phyloP scores from a whole-genome alignment of 1,284 basidiomycete genomes.

The Cutaneotrichosporon sp. region DNA sequence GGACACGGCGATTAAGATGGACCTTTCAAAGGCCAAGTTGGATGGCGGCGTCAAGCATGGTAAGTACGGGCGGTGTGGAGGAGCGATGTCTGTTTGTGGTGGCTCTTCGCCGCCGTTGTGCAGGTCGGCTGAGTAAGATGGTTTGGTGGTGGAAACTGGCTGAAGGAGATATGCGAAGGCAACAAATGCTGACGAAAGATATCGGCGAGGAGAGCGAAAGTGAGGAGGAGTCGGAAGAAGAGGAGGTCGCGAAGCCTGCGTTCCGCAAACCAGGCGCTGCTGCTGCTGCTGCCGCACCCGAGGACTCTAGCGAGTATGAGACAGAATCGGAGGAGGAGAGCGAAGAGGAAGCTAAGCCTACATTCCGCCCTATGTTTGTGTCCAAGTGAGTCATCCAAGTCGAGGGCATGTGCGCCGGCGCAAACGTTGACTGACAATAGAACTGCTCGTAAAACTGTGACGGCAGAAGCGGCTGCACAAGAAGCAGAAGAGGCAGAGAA shows the following conservation, averaged over 20 bases:
- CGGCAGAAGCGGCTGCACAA: constrained; percentile 34
- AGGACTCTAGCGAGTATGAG: constrained; percentile 48
- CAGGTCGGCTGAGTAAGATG: too few species aligned
- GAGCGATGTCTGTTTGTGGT: too few species aligned
- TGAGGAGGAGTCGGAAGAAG: constrained; percentile 32
- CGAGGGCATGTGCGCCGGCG: too few species aligned
- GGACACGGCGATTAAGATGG: constrained; percentile 29
- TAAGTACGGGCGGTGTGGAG: constrained; percentile 9
- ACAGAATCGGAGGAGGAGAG: constrained; percentile 45
- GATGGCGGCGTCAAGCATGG: constrained; percentile 32
- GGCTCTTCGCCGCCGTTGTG: too few species aligned
- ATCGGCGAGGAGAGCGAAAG: constrained; percentile 20
- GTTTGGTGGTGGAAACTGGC: too few species aligned
- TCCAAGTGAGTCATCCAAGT: constrained; percentile 31
- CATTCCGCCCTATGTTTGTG: constrained; percentile 46
- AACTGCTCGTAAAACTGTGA: constrained; percentile 34
- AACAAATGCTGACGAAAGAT: constrained; percentile 5
- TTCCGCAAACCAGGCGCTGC: constrained; percentile 15
- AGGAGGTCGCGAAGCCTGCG: constrained; percentile 25
- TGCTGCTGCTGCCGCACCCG: constrained; percentile 8
- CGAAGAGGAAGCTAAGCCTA: constrained; percentile 44
- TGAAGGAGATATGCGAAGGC: background rate
- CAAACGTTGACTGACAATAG: constrained; percentile 26
- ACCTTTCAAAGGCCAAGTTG: constrained; percentile 39
- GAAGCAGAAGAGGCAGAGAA: constrained; percentile 39